Base-by-base conservation (phyloP, 1,284 basidiomycete genomes). In the Mrakiaceae sp. region DNA sequence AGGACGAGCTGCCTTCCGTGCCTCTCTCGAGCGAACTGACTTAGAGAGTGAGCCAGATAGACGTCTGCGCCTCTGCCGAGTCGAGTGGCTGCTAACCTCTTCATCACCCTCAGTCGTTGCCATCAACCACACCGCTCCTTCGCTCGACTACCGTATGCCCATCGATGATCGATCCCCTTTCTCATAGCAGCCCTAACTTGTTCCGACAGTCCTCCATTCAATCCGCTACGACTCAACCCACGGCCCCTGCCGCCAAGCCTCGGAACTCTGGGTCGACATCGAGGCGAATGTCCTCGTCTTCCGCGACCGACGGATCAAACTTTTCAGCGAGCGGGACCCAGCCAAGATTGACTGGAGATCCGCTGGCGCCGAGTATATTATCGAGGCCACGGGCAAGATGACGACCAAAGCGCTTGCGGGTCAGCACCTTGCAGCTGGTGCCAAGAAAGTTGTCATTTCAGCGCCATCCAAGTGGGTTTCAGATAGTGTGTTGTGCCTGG, bases 201-300 rank as follows among this genome's bases (percentile, higher is more conserved):
- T n/a, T 51, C n/a, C 49, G 11, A 11, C 49, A 51, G 11, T 75
- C 49, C 69, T 76, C 60, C 70, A 69, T 16, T 73, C 74, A 8
- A 75, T 76, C 66, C 72, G 69, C 53, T 74, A 74, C 68, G 77
- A 78, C 70, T 76, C 75, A 47, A 78, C 77, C 12, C 77, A 78
- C 66, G 77, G 77, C 44, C 61, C 65, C 1, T 72, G 68, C 63
- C 60, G 62, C 8, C 68, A 71, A 59, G 66, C 71, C 0, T 51
- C 52, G 54, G 73, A 77, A 10, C 68, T 77, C 53, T 63, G 67
- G 52, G 67, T 75, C 68, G 68, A 73, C 64, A 72, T 72, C 46
- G 67, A 64, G 12, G 70, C 71, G 16, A 65, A 68, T 7, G 73
- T 70, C 9, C 72, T 78, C 10, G 47, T 72, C 12, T 77, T 72